A percentile compares a stretch with the other conserved stretches of the same genome.
phyloP scores from a whole-genome alignment of 2,329 filamentous ascomycete genomes.

The Colletotrichum somersetense region DNA sequence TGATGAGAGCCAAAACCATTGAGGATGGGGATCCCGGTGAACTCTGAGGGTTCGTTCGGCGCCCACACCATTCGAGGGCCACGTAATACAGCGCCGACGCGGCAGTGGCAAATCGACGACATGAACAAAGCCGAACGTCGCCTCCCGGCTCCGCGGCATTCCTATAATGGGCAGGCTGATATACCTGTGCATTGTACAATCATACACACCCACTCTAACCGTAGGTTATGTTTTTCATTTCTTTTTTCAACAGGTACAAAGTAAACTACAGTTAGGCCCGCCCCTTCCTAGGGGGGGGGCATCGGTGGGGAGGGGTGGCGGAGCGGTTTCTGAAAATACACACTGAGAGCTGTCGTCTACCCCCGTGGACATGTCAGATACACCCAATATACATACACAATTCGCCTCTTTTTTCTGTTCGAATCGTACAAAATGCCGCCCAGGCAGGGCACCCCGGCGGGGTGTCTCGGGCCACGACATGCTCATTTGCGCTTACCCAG shows the following conservation, averaged over 20 bases:
- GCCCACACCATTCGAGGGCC: too few relatives aligned
- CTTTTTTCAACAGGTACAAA: neutral
- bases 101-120: neutral
- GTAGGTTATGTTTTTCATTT: neutral
- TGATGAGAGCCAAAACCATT: neutral
- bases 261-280: neutral
- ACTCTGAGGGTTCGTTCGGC: neutral
- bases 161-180: neutral
- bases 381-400: neutral
- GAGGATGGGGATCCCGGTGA: neutral
- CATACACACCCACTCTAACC: too few relatives aligned
- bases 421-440: conserved; percentile 1
- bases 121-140: neutral
- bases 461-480: conserved; percentile 26
- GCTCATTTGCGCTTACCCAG: conserved; percentile 45
- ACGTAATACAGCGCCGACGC: neutral
- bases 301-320: neutral
- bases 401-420: neutral
- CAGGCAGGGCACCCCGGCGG: neutral
- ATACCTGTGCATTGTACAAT: neutral
- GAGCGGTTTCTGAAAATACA: neutral
- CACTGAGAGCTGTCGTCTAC: neutral
- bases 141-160: neutral
- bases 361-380: neutral
- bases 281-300: too few relatives aligned